Evolutionary conservation across 192 early-diverging fungal genomes (phyloP).

Genomic region (Bifiguratus adelaidae): DNA sequence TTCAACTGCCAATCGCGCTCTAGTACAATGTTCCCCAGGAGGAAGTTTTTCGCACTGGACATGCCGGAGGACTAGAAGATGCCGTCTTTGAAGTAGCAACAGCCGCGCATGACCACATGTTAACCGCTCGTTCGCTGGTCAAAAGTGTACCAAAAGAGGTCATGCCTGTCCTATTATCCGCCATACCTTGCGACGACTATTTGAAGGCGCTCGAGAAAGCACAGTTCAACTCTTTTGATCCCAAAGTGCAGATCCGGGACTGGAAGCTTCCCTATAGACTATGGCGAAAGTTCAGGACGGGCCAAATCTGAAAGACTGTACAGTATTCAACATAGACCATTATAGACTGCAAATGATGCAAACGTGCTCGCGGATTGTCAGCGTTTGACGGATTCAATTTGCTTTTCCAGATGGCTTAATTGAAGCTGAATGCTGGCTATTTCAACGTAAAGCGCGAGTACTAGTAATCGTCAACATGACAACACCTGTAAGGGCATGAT

Average conservation of each 20-base stretch:
- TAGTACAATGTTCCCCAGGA: conserved; percentile 73
- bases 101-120: conserved; percentile 64
- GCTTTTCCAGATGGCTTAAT: too few species aligned
- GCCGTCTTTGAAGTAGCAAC: conserved; percentile 84
- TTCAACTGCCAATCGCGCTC: background rate
- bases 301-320: too few species aligned
- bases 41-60: conserved; percentile 49
- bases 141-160: conserved; percentile 45
- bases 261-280: conserved; percentile 51
- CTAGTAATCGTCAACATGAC: too few species aligned
- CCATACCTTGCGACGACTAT: conserved; percentile 54
- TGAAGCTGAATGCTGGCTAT: too few species aligned
- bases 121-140: conserved; percentile 54
- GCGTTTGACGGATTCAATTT: too few species aligned
- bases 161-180: conserved; percentile 60
- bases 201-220: conserved; percentile 62
- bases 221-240: conserved; percentile 81
- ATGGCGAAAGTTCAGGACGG: conserved; percentile 41
- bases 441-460: too few species aligned
- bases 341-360: too few species aligned
- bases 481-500: too few species aligned
- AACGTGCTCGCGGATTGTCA: too few species aligned
- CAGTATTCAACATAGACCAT: too few species aligned
- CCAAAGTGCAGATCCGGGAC: conserved; percentile 45
- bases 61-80: conserved; percentile 53